Conservation (phyloP, 495 filamentous ascomycete species). For the Lophiostoma macrostomum region DNA sequence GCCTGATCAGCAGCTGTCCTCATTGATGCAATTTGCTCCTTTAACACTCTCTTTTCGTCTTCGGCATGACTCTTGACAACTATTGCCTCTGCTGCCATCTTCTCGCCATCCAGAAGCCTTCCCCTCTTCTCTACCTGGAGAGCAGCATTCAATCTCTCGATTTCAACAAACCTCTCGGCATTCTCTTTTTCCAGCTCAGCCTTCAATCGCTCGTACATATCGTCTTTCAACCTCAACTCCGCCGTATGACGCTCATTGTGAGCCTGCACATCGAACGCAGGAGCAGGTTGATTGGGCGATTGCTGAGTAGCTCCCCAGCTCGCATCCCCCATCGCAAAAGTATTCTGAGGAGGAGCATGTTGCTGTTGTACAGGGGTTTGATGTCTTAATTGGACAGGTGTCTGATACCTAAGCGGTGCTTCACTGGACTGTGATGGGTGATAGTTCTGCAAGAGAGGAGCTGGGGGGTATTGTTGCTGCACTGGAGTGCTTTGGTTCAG, state of each 20-base stretch:
- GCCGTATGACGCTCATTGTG: slow-evolving; percentile 2
- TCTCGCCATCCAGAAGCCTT: too few species aligned
- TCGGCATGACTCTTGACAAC: slow-evolving; percentile 2
- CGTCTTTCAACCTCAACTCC: slow-evolving; percentile 19
- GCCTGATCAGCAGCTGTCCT: slow-evolving; percentile 7
- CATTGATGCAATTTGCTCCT: slow-evolving; percentile 14
- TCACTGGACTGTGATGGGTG: slow-evolving; percentile 4
- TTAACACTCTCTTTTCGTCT: slow-evolving; percentile 4
- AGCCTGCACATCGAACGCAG: slow-evolving; percentile 7
- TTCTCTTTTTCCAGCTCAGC: neutral
- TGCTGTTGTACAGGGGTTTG: slow-evolving; percentile 7
- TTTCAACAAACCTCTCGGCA: too few species aligned
- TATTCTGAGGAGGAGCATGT: neutral
- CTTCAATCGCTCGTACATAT: slow-evolving; percentile 14
- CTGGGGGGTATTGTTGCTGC: slow-evolving; percentile 6
- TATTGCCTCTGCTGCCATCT: too few species aligned
- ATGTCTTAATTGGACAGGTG: neutral
- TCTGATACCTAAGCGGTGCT: too few species aligned
- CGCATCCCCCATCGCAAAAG: slow-evolving; percentile 23
- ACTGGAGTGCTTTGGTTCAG: slow-evolving; percentile 2
- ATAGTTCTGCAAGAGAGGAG: too few species aligned
- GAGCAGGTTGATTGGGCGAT: neutral
- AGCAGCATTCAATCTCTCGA: too few species aligned
- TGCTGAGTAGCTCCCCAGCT: slow-evolving; percentile 19
- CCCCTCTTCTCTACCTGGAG: too few species aligned